Evolutionary conservation across 1,284 basidiomycete genomes (phyloP).

Genomic region (Fomitopsis betulina): DNA sequence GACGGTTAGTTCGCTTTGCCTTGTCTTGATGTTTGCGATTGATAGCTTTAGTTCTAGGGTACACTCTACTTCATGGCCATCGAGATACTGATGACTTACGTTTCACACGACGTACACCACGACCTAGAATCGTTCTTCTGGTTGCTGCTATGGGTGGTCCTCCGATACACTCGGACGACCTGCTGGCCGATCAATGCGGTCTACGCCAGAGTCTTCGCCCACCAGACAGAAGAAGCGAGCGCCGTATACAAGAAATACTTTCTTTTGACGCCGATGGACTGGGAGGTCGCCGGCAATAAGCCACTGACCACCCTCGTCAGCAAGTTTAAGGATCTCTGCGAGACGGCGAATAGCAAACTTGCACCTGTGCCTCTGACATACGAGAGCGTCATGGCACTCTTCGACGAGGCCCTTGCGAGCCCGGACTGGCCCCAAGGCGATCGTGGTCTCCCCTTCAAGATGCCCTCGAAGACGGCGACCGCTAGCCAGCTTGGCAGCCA

Average conservation of each 20-base stretch:
- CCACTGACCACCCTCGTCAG: conserved; percentile 4
- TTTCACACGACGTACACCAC: neutral
- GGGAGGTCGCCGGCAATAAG: neutral
- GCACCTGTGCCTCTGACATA: neutral
- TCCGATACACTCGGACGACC: conserved; percentile 6
- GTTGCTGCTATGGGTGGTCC: conserved; percentile 11
- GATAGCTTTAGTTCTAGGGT: conserved; percentile 1
- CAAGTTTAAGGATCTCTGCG: neutral
- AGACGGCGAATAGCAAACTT: neutral
- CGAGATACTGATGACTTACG: neutral
- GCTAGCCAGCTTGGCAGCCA: too few species aligned
- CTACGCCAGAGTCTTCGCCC: neutral
- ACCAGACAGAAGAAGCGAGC: neutral
- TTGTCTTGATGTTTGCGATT: too few species aligned
- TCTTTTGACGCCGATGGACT: neutral
- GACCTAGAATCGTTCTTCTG: conserved; percentile 6
- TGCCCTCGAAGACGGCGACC: neutral
- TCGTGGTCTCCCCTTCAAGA: neutral
- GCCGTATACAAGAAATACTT: neutral
- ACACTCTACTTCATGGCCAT: conserved; percentile 12
- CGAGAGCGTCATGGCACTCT: conserved; percentile 1
- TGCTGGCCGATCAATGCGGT: neutral
- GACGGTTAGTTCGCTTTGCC: conserved; percentile 3
- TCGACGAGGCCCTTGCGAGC: conserved; percentile 4
- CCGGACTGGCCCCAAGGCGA: neutral